Base-by-base conservation (phyloP, 2,329 filamentous ascomycete genomes). In the Diaporthe ilicicola region DNA sequence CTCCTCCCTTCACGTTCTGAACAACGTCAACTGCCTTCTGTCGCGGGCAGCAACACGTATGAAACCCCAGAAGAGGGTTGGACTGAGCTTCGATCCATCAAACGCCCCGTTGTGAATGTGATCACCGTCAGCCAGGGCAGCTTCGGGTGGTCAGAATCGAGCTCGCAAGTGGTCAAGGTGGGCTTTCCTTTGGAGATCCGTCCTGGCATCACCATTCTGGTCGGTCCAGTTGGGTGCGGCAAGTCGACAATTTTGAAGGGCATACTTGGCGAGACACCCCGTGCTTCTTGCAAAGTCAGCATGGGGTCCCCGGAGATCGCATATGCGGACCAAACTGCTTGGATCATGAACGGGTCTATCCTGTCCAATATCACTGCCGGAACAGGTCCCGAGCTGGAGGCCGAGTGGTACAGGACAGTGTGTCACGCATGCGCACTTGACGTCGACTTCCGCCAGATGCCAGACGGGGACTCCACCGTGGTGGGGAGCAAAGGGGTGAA, bases 401-500 rank as follows among this genome's bases (percentile, higher is more conserved):
- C 74, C 0, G 17, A 61, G 0, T 79, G 81, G 75, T 82, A 82
- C 53, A 65, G 74, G 0, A 74, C 72, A 2, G 79, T 83, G 0
- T 34, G 82, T 3, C 70, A 77, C 3, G 78, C 79, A 0, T 84
- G 83, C 27, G 79, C 81, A 56, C 75, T 85, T 5, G 76, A 79
- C 9, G 76, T 75, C 8, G 81, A 82, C 15, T 72, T 82, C 12
- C 34, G 50, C 5, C 77, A 76, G 39, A 74, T 86, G 15, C 74
- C 79, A 0, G 69, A 77, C 2, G 78, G 80, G 2, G 82, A 86
- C 44, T 72, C 75, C 10, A 85, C 83, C 0, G 75, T 79, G 0
- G 77, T 86, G 48, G 85, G 85, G 1, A 85, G 82, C 62, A 83
- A 83, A 44, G 85, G 85, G 0, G 78, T 85, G 62, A 81, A 79